These are phyloP conservation scores for Corymbia citriodora DNA, from an alignment of 441 rosid species.

Conservation along the genomic window DNA sequence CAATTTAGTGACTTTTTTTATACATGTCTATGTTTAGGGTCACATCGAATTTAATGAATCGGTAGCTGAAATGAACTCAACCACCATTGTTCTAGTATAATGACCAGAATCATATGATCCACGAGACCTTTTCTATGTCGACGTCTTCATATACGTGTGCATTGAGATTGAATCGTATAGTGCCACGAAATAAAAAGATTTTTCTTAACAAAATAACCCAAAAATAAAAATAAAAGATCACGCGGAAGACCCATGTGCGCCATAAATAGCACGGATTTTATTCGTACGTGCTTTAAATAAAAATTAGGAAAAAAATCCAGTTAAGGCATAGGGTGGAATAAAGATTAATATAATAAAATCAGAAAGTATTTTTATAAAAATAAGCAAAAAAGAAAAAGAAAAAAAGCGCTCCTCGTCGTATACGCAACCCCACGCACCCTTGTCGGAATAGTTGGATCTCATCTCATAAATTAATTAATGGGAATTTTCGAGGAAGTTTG, in stretches of 20 bases:
- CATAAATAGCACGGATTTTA: too few species aligned
- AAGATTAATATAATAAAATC: not conserved
- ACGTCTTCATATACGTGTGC: not conserved
- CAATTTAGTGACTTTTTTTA: not conserved
- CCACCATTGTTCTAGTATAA: not conserved
- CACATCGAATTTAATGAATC: not conserved
- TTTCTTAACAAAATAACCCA: too few species aligned
- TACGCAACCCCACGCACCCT: not conserved
- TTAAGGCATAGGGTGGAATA: not conserved
- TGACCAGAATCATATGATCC: not conserved
- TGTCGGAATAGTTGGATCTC: not conserved
- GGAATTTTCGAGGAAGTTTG: too few species aligned
- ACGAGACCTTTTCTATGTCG: not conserved
- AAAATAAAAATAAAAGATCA: too few species aligned
- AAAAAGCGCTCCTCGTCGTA: not conserved
- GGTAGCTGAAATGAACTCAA: not conserved
- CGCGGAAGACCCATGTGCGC: not conserved
- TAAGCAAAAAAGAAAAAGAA: too few species aligned
- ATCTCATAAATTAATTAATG: not conserved
- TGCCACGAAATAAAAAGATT: not conserved
- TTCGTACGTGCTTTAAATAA: not conserved
- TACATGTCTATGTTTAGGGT: not conserved
- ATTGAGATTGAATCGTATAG: too few species aligned
- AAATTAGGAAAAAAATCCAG: too few species aligned
- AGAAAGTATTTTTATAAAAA: not conserved